Evolutionary conservation across 441 rosid genomes (phyloP).

Genomic region (Erodium trifolium): DNA sequence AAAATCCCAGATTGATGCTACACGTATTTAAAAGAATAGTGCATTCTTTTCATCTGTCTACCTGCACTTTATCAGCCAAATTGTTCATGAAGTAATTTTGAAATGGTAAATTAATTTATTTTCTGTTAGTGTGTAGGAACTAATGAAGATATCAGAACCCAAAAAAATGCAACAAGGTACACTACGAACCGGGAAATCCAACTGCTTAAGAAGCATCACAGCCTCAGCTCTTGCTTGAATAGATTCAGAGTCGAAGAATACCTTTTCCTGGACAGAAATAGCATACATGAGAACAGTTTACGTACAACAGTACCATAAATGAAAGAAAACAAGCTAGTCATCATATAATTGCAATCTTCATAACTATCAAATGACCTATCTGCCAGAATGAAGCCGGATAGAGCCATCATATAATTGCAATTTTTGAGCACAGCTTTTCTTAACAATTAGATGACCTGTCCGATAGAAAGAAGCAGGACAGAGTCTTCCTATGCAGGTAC

Average conservation of each 20-base stretch:
- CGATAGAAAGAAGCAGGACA: too few species aligned
- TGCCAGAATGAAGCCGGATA: neutral
- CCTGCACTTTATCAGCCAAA: conserved; percentile 1
- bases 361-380: neutral
- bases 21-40: neutral
- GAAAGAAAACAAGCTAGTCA: neutral
- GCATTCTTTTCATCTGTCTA: conserved; percentile 5
- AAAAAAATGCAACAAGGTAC: conserved; percentile 12
- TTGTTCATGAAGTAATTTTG: neutral
- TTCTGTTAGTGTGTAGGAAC: neutral
- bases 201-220: conserved; percentile 86
- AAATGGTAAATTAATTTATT: neutral
- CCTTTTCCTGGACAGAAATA: conserved; percentile 52
- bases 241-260: conserved; percentile 89
- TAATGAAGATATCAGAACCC: neutral
- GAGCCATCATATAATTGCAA: too few species aligned
- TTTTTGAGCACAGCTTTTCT: too few species aligned
- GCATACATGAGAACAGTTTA: conserved; percentile 15
- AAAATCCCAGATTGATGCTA: conserved; percentile 6
- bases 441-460: too few species aligned
- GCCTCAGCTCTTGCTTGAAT: conserved; percentile 96
- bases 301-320: conserved; percentile 3
- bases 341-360: neutral
- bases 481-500: neutral
- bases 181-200: conserved; percentile 81